These are phyloP conservation scores for Trichoderma koningiopsis DNA, from an alignment of 2,329 filamentous ascomycete genomes.

Conservation along the genomic window DNA sequence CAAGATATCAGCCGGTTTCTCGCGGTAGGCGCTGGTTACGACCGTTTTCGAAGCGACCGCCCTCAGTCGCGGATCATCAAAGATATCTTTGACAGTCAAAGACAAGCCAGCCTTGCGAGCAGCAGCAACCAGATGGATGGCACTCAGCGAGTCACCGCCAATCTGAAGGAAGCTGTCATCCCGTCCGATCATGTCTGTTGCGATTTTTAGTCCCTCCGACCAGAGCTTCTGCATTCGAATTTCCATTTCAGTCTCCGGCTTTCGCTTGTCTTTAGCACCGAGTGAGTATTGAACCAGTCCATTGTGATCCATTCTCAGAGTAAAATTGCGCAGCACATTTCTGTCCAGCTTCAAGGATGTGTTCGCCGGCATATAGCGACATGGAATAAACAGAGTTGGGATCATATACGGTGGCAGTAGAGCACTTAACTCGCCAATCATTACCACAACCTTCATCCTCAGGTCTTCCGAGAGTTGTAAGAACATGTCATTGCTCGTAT, in stretches of 20 bases:
- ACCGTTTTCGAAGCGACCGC: neutral
- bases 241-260: slow-evolving; percentile 2
- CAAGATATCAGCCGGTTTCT: neutral
- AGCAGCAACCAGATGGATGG: slow-evolving; percentile 29
- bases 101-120: neutral
- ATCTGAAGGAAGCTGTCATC: slow-evolving; percentile 34
- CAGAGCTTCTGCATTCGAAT: slow-evolving; percentile 18
- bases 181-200: slow-evolving; percentile 34
- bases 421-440: neutral
- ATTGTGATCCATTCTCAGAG: neutral
- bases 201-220: slow-evolving; percentile 7
- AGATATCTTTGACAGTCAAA: slow-evolving; percentile 25
- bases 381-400: slow-evolving; percentile 6
- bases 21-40: neutral
- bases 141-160: slow-evolving; percentile 35
- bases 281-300: slow-evolving; percentile 9
- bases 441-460: slow-evolving; percentile 14
- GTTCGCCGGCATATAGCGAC: slow-evolving; percentile 4
- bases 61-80: slow-evolving; percentile 25
- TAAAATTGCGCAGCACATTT: neutral
- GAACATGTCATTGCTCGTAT: slow-evolving; percentile 10
- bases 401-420: slow-evolving; percentile 18
- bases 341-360: slow-evolving; percentile 13
- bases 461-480: slow-evolving; percentile 5
- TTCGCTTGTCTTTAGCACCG: neutral